Evolutionary conservation across 2,329 filamentous ascomycete genomes (phyloP), one percentile per base, ranked within the genome.

Genomic region (Penicillium sp.): DNA sequence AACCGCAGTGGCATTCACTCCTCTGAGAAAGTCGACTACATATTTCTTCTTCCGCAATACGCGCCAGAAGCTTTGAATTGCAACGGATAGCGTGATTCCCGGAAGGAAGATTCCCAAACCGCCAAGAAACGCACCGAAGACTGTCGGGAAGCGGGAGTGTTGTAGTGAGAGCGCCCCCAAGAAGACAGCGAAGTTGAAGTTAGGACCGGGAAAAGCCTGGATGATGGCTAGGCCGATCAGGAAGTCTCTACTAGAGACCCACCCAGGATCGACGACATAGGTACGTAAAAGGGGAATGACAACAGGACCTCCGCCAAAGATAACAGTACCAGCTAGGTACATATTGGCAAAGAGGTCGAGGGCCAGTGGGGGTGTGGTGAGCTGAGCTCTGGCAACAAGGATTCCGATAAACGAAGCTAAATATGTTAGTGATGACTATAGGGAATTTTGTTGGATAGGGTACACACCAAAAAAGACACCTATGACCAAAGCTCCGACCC

Each of bases 161-260:
- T 73, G 69, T 0, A 83, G 75, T 0, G 82, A 77, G 0, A 87
- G 68, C 0, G 76, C 73, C 1, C 85, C 84, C 0, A 87, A 73
- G 55, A 80, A 87, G 0, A 86, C 83, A 0, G 82, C 83, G 59
- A 86, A 76, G 60, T 75, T 75, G 66, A 74, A 74, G 53, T 77
- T 76, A 0, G 85, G 85, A 0, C 85, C 85, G 0, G 89, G 88
- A 57, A 91, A 88, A 0, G 86, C 82, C 70, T 91, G 88, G 19
- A 86, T 87, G 53, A 91, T 80, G 8, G 88, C 89, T 0, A 91
- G 82, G 0, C 88, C 89, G 49, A 91, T 84, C 0, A 91, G 77
- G 68, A 91, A 91, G 68, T 91, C 87, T 4, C 89, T 82, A 0
- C 86, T 79, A 0, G 81, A 83, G 0, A 91, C 88, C 88, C 88